Evolutionary conservation across 2,329 filamentous ascomycete species (phyloP).

Genomic region (Alternaria gaisen): DNA sequence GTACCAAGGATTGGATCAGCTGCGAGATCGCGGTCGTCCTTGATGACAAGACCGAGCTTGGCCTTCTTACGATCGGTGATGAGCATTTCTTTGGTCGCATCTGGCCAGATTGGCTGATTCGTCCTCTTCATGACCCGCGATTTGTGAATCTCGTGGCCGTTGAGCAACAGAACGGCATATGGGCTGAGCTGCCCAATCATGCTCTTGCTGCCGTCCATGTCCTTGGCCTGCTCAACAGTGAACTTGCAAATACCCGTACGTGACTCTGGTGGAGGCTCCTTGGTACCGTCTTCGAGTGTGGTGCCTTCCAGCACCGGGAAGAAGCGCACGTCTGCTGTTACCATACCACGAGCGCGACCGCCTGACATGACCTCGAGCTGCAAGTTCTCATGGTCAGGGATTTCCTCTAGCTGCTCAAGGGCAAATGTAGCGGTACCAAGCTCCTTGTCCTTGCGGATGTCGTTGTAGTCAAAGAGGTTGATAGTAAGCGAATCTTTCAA

Average conservation of each 20-base stretch:
- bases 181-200: constrained; percentile 90
- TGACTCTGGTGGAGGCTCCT: constrained; percentile 83
- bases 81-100: constrained; percentile 91
- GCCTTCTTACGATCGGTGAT: constrained; percentile 93
- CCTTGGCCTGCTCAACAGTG: constrained; percentile 94
- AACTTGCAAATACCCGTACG: constrained; percentile 95
- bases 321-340: constrained; percentile 87
- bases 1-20: constrained; percentile 86
- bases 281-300: constrained; percentile 77
- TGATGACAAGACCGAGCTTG: constrained; percentile 89
- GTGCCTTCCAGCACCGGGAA: constrained; percentile 86
- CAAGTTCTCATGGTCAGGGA: constrained; percentile 82
- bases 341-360: constrained; percentile 81
- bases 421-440: constrained; percentile 86
- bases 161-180: constrained; percentile 87
- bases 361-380: constrained; percentile 83
- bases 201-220: constrained; percentile 91
- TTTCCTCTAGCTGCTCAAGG: constrained; percentile 80
- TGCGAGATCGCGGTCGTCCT: constrained; percentile 88
- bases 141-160: constrained; percentile 87
- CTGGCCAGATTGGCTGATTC: constrained; percentile 96
- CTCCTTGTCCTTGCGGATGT: constrained; percentile 95
- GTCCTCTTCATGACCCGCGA: constrained; percentile 95
- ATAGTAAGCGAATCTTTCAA: constrained; percentile 88
- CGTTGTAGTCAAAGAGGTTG: constrained; percentile 90